Evolutionary conservation across 2,329 filamentous ascomycete genomes (phyloP), one percentile per base, ranked within the genome.

Genomic region (Colletotrichum eleusines): DNA sequence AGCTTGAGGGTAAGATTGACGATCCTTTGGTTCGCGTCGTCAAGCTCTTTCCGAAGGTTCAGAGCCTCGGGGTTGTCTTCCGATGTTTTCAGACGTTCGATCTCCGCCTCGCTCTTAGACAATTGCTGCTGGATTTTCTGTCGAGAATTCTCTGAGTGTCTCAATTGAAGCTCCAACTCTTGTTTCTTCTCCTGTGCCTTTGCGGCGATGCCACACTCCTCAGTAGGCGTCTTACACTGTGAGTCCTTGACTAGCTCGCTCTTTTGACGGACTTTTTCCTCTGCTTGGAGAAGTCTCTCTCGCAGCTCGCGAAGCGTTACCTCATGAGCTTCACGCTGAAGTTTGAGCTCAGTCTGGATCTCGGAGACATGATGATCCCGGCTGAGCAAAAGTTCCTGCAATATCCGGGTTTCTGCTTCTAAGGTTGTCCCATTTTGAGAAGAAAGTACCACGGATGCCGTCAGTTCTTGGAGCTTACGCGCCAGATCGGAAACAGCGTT

Each of bases 1-100:
- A 73, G 35, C 51, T 66, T 72, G 18, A 70, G 42, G 16, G 70
- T 67, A 1, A 73, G 70, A 28, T 72, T 73, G 20, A 40, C 48
- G 28, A 72, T 62, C 14, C 70, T 69, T 51, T 73, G 70, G 11
- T 71, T 46, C 3, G 72, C 59, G 54, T 46, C 40, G 1, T 61
- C 42, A n/a, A 72, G 55, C 4, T 71, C 61, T 28, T 57, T 67
- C n/a, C 35, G 51, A 12, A 73, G 63, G 16, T 23, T 62, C 3
- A 28, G 11, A 8, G 6, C 35, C 20, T 31, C 53, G 14, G 40
- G 23, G 14, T 14, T 35, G 2, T 14, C 54, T 18, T 23, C 31
- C 31, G 50, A 48, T 26, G 14, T 31, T 33, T 63, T 54, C 18
- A 66, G 40, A 28, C 20, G 26, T 26, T 48, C n/a, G 5, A 40